These are phyloP conservation scores for Trichomonas vaginalis DNA, from an alignment of 208 protist genomes.

Conservation along the genomic window DNA sequence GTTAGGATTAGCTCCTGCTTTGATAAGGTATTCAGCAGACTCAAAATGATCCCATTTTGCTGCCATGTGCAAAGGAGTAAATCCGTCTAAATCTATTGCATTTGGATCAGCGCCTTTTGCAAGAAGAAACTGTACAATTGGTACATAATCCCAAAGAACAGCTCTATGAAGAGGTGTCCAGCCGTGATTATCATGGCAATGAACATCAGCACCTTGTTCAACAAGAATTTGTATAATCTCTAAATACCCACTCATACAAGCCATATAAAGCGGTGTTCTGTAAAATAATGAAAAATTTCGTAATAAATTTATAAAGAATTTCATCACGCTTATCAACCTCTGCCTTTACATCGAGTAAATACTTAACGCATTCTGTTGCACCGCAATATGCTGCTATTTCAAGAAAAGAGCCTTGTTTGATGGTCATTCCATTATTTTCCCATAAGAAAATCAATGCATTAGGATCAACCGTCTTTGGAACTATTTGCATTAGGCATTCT, in stretches of 20 bases:
- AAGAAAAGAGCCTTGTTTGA: constrained; percentile 1
- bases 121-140: background rate
- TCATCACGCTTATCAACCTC: background rate
- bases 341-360: background rate
- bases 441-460: background rate
- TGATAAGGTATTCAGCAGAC: background rate
- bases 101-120: background rate
- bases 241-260: background rate
- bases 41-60: constrained; percentile 14
- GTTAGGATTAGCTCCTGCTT: background rate
- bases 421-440: background rate
- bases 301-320: background rate
- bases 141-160: background rate
- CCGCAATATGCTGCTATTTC: background rate
- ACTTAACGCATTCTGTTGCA: background rate
- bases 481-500: background rate
- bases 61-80: background rate
- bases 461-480: background rate
- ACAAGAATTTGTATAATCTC: background rate
- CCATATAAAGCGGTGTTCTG: background rate
- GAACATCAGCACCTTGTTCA: background rate
- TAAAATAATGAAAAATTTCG: background rate
- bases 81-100: background rate
- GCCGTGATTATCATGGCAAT: background rate
- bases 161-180: background rate